These are phyloP conservation scores for Microcera coccophila DNA, from an alignment of 2,329 filamentous ascomycete species.

Conservation along the genomic window DNA sequence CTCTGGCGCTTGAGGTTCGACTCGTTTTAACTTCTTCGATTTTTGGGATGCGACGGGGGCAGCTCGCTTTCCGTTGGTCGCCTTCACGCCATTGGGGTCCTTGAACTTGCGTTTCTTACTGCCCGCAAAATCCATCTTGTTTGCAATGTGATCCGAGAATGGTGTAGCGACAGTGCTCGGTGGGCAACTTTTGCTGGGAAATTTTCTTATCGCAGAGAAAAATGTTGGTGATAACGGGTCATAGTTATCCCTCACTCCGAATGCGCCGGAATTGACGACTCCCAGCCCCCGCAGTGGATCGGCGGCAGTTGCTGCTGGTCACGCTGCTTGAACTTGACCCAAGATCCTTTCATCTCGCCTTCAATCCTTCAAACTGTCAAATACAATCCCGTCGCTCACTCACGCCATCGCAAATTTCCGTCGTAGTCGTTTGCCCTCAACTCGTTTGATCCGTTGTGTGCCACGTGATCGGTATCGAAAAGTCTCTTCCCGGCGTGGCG, in stretches of 20 bases:
- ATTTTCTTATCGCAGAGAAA: constrained; percentile 28
- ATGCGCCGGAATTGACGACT: background rate
- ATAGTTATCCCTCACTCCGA: constrained; percentile 14
- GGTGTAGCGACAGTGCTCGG: background rate
- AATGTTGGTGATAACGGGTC: constrained; percentile 19
- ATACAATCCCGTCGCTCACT: background rate
- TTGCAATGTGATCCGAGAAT: constrained; percentile 7
- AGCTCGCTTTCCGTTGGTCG: constrained; percentile 19
- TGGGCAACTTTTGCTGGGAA: constrained; percentile 16
- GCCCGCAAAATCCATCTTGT: constrained; percentile 32
- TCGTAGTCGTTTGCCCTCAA: background rate
- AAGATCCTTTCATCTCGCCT: background rate
- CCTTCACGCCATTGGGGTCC: constrained; percentile 32
- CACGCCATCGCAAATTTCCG: background rate
- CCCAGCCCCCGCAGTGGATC: constrained; percentile 17
- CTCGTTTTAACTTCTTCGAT: constrained; percentile 41
- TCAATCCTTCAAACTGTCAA: background rate
- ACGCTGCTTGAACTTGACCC: background rate
- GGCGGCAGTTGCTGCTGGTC: constrained; percentile 10
- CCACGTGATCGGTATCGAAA: background rate
- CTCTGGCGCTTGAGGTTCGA: constrained; percentile 26
- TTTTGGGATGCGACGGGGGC: constrained; percentile 32
- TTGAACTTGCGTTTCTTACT: constrained; percentile 46
- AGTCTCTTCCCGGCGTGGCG: background rate
- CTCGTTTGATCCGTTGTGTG: background rate